A percentile compares a stretch with the other conserved stretches of the same genome.
Evolutionary conservation across 768 basidiomycete genomes (phyloP).

Genomic region (Lactarius hatsudake): DNA sequence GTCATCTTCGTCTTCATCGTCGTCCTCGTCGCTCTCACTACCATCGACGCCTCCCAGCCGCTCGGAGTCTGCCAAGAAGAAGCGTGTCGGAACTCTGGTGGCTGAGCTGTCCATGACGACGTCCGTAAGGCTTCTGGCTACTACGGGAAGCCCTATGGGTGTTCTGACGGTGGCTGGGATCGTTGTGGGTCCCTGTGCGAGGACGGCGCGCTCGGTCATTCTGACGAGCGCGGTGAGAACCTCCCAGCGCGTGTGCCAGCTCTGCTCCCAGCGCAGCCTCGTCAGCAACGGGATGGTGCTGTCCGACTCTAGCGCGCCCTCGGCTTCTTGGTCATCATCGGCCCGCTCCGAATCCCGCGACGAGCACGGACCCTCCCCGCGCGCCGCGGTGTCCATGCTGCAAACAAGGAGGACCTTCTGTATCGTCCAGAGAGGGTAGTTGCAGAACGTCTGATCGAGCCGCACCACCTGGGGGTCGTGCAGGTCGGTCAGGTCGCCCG

Average conservation of each 20-base stretch:
- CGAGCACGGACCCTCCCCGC: background rate
- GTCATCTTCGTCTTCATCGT: conserved; percentile 26
- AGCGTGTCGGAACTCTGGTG: background rate
- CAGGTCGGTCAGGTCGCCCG: conserved; percentile 58
- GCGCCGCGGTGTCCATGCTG: conserved; percentile 40
- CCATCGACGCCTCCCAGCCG: conserved; percentile 6
- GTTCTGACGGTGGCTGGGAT: conserved; percentile 18
- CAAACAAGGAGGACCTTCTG: conserved; percentile 63
- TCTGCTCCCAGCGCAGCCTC: conserved; percentile 21
- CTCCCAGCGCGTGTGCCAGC: conserved; percentile 29
- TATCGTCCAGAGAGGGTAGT: conserved; percentile 62
- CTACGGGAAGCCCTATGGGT: conserved; percentile 22
- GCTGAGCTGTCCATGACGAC: conserved; percentile 5
- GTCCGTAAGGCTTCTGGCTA: conserved; percentile 14
- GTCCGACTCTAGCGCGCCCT: background rate
- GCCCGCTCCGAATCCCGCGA: background rate
- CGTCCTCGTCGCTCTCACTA: conserved; percentile 9
- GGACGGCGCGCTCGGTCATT: conserved; percentile 18
- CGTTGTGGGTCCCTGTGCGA: background rate
- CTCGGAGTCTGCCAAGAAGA: conserved; percentile 16
- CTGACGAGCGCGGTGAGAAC: conserved; percentile 27
- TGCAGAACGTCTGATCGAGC: conserved; percentile 58
- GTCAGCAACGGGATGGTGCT: conserved; percentile 1
- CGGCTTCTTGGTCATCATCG: background rate
- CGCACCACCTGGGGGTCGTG: conserved; percentile 55